Evolutionary conservation across 208 protist species (phyloP).

Genomic region (Kentomonas sorsogonicus): DNA sequence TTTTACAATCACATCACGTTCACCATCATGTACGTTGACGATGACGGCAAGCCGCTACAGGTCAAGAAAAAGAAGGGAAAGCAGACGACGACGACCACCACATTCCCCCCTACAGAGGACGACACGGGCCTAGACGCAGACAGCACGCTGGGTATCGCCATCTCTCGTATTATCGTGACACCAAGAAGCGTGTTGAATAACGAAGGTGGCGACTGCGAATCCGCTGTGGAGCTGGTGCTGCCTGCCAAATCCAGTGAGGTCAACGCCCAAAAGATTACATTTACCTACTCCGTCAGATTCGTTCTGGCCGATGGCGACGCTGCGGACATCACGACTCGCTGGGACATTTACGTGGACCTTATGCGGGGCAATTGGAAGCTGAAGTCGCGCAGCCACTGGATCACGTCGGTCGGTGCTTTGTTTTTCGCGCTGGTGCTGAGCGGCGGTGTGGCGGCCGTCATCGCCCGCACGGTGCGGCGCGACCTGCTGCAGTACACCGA

Average conservation of each 20-base stretch:
- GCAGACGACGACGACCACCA: not conserved
- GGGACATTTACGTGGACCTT: constrained; percentile 88
- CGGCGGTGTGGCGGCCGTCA: constrained; percentile 92
- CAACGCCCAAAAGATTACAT: too few species aligned
- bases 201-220: too few species aligned
- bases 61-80: not conserved
- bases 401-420: constrained; percentile 93
- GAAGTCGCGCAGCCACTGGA: constrained; percentile 87
- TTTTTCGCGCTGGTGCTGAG: constrained; percentile 93
- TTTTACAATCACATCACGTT: constrained; percentile 74
- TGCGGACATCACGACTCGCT: constrained; percentile 85
- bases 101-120: too few species aligned
- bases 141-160: too few species aligned
- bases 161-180: too few species aligned
- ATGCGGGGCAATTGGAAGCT: too few species aligned
- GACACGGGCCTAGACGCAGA: too few species aligned
- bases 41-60: not conserved
- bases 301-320: constrained; percentile 19
- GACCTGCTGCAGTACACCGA: constrained; percentile 84
- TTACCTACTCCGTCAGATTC: too few species aligned
- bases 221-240: too few species aligned
- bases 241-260: too few species aligned
- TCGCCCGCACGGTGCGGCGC: constrained; percentile 92
- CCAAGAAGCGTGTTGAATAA: too few species aligned
- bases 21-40: constrained; percentile 25